Conservation (phyloP, 768 basidiomycete species). For the Obba rivulosa region DNA sequence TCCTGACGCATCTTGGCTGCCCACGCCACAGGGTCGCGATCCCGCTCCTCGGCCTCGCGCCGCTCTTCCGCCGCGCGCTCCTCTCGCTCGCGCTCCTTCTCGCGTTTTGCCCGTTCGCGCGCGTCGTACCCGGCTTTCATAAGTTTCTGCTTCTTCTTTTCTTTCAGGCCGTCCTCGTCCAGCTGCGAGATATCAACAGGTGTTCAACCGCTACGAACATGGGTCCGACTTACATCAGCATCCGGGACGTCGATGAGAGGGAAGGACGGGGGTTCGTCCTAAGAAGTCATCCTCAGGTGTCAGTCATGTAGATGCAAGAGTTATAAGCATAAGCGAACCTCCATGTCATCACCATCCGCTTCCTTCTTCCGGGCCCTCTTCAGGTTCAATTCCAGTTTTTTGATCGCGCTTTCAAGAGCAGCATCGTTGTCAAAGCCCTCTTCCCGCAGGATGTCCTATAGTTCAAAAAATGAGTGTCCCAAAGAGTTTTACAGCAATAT, state of each 20-base stretch:
- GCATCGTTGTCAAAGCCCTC: conserved; percentile 79
- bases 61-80: conserved; percentile 55
- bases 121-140: conserved; percentile 94
- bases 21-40: conserved; percentile 71
- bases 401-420: conserved; percentile 75
- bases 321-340: conserved; percentile 27
- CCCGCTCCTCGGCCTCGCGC: conserved; percentile 72
- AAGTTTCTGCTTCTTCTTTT: conserved; percentile 90
- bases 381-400: conserved; percentile 77
- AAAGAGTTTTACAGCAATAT: not conserved
- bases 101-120: conserved; percentile 72
- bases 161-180: conserved; percentile 87
- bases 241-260: conserved; percentile 91
- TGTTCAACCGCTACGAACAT: not conserved
- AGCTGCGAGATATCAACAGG: conserved; percentile 37
- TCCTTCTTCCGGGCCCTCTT: conserved; percentile 82
- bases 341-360: conserved; percentile 55
- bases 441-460: conserved; percentile 51
- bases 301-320: not conserved
- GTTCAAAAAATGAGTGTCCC: not conserved
- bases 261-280: conserved; percentile 81
- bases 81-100: conserved; percentile 82
- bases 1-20: conserved; percentile 63
- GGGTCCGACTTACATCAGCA: conserved; percentile 53
- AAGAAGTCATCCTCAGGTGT: too few species aligned